phyloP scores from a whole-genome alignment of 768 basidiomycete genomes.

The Russula ochroleuca region DNA sequence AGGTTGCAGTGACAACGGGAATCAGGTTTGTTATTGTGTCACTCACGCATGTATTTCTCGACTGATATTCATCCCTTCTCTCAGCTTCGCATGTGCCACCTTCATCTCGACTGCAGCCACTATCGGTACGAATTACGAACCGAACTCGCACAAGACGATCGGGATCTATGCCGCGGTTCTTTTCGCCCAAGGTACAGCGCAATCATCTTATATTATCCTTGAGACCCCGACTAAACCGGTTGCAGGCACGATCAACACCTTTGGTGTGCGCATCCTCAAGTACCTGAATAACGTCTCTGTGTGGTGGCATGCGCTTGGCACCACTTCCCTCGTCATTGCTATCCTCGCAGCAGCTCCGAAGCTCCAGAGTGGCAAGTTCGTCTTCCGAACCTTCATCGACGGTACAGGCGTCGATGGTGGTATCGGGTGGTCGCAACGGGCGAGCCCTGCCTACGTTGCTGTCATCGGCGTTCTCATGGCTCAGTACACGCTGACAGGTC shows the following conservation, averaged over 20 bases:
- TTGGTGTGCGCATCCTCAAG: slow-evolving; percentile 61
- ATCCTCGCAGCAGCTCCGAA: slow-evolving; percentile 67
- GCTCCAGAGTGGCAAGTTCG: slow-evolving; percentile 63
- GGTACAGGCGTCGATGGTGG: slow-evolving; percentile 50
- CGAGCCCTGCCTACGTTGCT: slow-evolving; percentile 65
- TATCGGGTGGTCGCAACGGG: slow-evolving; percentile 61
- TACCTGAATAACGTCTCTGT: slow-evolving; percentile 70
- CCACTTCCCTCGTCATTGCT: slow-evolving; percentile 60
- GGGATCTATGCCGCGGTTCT: slow-evolving; percentile 69
- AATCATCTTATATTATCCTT: neutral
- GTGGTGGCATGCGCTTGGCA: slow-evolving; percentile 71
- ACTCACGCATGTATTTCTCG: neutral
- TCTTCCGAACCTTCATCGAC: slow-evolving; percentile 69
- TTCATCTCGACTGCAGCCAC: slow-evolving; percentile 64
- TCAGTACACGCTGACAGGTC: slow-evolving; percentile 72
- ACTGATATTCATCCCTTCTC: neutral
- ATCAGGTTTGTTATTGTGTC: slow-evolving; percentile 45
- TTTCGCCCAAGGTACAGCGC: slow-evolving; percentile 48
- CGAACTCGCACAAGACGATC: slow-evolving; percentile 55
- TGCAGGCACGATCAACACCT: slow-evolving; percentile 63
- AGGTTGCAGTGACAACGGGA: slow-evolving; percentile 73
- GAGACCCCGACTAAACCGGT: neutral
- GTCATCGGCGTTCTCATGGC: slow-evolving; percentile 70
- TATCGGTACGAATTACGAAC: slow-evolving; percentile 54
- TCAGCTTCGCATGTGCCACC: slow-evolving; percentile 59